Evolutionary conservation across 495 filamentous ascomycete species (phyloP), one percentile per base, ranked within the genome.

Genomic region (Glarea lozoyensis): DNA sequence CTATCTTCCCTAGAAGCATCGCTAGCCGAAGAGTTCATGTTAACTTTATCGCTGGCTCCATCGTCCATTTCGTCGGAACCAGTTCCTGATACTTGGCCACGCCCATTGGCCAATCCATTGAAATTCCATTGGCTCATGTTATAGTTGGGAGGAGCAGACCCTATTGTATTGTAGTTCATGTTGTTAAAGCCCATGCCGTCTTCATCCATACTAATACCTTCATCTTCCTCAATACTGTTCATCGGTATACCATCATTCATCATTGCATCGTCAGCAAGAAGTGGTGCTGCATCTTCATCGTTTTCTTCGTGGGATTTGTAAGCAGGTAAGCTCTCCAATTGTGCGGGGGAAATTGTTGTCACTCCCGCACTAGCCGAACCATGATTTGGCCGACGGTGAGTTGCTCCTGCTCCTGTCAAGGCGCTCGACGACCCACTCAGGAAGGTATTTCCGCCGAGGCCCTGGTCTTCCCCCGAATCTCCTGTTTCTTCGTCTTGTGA

Each of bases 351-450:
- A 32, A 53, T 18, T 40, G 46, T 51, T 42, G 17, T 54, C 49
- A 42, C 48, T 43, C 18, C 43, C 24, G 19, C 46, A 50, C 40
- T 43, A 53, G 22, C 33, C 62, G 59, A 65, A 74, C 79, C 78
- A 82, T 61, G 77, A 40, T 37, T 46, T 51, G 27, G 37, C 63
- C 51, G 72, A 70, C 62, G 82, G 81, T 59, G 82, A 85, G 63
- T 70, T 77, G 60, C 78, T 81, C 64, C 81, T 71, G 69, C 81
- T 85, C 71, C 78, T 72, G 65, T 69, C 75, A 70, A 84, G 70
- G 74, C 79, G 79, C 81, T 84, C 82, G 82, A 82, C 78, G 76
- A 86, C 70, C 82, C 83, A 85, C 69, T 76, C 69, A 62, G 84
- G 81, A 80, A 87, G 75, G 75, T 86, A 78, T 70, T 67, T 66